These are phyloP conservation scores for Aspergillus carbonarius DNA, from an alignment of 2,329 filamentous ascomycete species.

Conservation along the genomic window DNA sequence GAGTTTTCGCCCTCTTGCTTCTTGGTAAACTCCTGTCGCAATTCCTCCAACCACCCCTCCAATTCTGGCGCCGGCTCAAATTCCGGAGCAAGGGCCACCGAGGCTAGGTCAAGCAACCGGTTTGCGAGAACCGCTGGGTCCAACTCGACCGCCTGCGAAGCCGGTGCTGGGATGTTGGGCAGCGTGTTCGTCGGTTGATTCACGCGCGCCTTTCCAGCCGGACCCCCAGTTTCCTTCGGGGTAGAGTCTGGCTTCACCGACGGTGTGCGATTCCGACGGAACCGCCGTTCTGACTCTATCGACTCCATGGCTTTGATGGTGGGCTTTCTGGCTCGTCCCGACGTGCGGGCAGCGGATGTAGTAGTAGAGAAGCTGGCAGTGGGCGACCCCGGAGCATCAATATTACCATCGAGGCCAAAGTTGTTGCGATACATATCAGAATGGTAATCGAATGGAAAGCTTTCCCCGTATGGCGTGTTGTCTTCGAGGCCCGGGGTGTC, in stretches of 20 bases:
- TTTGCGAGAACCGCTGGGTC: conserved; percentile 12
- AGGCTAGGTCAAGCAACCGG: conserved; percentile 18
- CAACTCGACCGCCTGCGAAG: not conserved
- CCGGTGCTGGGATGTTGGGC: not conserved
- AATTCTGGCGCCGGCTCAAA: conserved; percentile 12
- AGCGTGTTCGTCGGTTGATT: not conserved
- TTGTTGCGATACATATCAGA: conserved; percentile 22
- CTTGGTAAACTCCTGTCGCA: conserved; percentile 14
- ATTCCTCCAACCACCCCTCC: conserved; percentile 16
- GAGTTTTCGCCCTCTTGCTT: not conserved
- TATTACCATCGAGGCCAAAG: conserved; percentile 22
- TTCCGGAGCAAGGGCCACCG: conserved; percentile 14
- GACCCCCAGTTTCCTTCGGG: not conserved
- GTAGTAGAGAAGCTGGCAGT: conserved; percentile 17
- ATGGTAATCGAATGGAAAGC: conserved; percentile 22
- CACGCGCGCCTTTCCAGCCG: not conserved
- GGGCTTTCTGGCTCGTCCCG: conserved; percentile 22
- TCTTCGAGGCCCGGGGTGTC: not conserved
- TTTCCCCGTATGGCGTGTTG: conserved; percentile 1
- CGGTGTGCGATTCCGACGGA: conserved; percentile 14
- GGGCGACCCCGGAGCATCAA: conserved; percentile 20
- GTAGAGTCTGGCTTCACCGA: conserved; percentile 12
- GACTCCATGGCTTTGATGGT: conserved; percentile 23
- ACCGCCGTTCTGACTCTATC: conserved; percentile 19
- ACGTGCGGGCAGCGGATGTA: conserved; percentile 18